phyloP scores from a whole-genome alignment of 2,329 filamentous ascomycete genomes.

The Orbilia ellipsospora region DNA sequence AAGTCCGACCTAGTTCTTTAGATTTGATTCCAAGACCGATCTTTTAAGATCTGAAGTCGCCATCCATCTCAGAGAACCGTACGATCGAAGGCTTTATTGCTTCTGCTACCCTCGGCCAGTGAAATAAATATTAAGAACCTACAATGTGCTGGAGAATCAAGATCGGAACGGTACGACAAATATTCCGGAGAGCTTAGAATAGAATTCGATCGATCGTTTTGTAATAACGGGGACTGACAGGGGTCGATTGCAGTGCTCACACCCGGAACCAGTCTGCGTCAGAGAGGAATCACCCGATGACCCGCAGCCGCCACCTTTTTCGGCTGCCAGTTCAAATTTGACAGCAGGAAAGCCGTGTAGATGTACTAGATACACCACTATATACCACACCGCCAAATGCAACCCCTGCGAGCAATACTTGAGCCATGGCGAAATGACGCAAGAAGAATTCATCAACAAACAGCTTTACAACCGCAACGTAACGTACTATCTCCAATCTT shows the following conservation, averaged over 20 bases:
- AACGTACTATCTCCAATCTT: conserved; percentile 27
- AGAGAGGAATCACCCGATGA: conserved; percentile 2
- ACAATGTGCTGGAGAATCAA: conserved; percentile 20
- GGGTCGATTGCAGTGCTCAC: conserved; percentile 8
- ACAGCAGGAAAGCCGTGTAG: neutral
- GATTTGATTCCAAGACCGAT: too few species aligned
- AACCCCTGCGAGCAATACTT: conserved; percentile 9
- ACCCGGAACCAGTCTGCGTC: conserved; percentile 5
- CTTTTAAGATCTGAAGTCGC: too few species aligned
- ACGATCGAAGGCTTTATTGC: neutral
- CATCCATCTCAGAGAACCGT: neutral
- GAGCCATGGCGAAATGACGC: neutral
- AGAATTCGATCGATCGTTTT: neutral
- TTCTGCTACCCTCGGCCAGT: neutral
- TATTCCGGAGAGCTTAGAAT: neutral
- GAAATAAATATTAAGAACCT: too few species aligned
- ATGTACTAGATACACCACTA: conserved; percentile 11
- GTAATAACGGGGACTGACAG: neutral
- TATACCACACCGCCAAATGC: neutral
- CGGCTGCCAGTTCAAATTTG: too few species aligned
- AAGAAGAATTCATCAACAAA: conserved; percentile 16
- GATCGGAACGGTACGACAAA: conserved; percentile 1
- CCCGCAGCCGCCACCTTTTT: neutral
- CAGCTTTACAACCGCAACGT: conserved; percentile 29
- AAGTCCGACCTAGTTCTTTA: too few species aligned